phyloP scores from a whole-genome alignment of 2,329 filamentous ascomycete genomes.

The Xylariaceae sp. region DNA sequence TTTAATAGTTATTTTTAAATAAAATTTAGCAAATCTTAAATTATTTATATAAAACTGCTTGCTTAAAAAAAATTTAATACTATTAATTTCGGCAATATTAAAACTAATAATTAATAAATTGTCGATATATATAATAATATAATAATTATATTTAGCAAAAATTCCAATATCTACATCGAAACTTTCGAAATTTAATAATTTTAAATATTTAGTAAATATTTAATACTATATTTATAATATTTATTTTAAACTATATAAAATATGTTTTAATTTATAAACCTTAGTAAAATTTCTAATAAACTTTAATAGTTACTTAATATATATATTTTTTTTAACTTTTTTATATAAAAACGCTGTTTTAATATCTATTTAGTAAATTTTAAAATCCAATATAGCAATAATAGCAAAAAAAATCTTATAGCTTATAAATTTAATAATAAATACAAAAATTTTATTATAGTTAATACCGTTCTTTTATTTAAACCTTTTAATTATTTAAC shows the following conservation, averaged over 20 bases:
- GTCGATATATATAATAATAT: not conserved
- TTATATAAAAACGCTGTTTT: not conserved
- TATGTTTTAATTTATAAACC: not conserved
- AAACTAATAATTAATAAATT: not conserved
- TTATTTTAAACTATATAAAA: not conserved
- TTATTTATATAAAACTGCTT: not conserved
- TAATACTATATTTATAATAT: not conserved
- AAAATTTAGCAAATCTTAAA: not conserved
- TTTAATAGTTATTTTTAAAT: not conserved
- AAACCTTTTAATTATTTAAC: not conserved
- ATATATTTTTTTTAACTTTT: not conserved
- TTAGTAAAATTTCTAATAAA: not conserved
- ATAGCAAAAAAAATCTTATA: not conserved
- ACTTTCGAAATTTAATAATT: no score
- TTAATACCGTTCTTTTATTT: constrained; percentile 1
- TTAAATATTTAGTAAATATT: not conserved
- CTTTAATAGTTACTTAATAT: not conserved
- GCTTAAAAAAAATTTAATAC: not conserved
- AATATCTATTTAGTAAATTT: constrained; percentile 1
- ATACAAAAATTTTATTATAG: constrained; percentile 1
- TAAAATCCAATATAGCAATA: not conserved
- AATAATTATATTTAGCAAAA: not conserved
- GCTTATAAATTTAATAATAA: not conserved
- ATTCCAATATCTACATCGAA: not conserved
- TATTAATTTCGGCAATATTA: not conserved